Evolutionary conservation across 345 rosid species (phyloP), one percentile per base, ranked within the genome.

Genomic region (Syzygium grande): DNA sequence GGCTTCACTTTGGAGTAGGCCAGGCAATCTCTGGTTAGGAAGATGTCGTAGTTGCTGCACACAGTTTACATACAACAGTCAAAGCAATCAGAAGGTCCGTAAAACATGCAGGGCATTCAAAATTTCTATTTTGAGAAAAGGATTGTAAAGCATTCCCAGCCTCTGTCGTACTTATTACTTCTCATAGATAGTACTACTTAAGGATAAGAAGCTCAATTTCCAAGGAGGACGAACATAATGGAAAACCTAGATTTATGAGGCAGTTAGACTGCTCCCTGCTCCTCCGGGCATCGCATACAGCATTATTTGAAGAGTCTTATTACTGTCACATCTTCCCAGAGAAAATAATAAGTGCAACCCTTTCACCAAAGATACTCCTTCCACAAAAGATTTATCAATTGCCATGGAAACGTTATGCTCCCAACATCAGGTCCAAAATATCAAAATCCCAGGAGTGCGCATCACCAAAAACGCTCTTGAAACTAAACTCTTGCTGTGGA

Each of bases 1-100:
- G 99, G 99, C 91, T 97, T 97, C 91, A 97, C 92, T 90, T 96
- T 97, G 84, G 98, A 93, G 93, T 95, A 96, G 58, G 99, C 98
- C 85, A 97, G 89, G 94, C 98, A 96, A 88, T 96, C 98, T 89
- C 98, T 95, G 7, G 98, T 94, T 56, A 97, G 91, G 91, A 94
- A 97, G 87, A 97, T 91, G 84, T 96, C 98, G 51, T 91, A 97
- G 92, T 97, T 96, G 94, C 98, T 97, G 97, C 94, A 91, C 43
- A 21, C 5, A 55, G 49, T 22, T 73, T 63, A 51, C 84, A 84
- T 22, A 17, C 52, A 86, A 80, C 61, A 46, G 85, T 38, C 29
- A 25, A 21, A 56, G 9, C 8, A 30, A 38, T 85, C 85, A 86
- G 90, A 58, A 54, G 80, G 13, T 68, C 46, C 2, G 46, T 68